phyloP scores from a whole-genome alignment of 1,139 yeast genomes.

The Sugiyamaella pinicola region DNA sequence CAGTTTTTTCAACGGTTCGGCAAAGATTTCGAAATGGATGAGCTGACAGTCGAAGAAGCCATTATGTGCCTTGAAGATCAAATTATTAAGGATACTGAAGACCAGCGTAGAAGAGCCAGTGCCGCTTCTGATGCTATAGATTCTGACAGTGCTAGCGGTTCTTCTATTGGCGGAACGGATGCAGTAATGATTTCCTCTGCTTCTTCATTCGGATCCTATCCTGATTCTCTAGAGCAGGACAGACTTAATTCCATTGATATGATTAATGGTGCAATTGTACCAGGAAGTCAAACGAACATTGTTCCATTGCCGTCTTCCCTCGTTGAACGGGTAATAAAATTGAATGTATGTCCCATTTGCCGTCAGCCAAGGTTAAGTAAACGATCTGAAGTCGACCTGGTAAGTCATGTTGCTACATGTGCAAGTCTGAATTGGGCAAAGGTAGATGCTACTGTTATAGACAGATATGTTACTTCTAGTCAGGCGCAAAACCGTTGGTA shows the following conservation, averaged over 20 bases:
- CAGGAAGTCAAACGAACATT: constrained; percentile 25
- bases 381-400: constrained; percentile 64
- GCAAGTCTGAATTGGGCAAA: constrained; percentile 76
- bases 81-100: constrained; percentile 36
- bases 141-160: not conserved
- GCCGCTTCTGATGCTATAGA: constrained; percentile 21
- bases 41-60: constrained; percentile 58
- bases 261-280: constrained; percentile 1
- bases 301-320: constrained; percentile 15
- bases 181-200: not conserved
- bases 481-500: constrained; percentile 91
- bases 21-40: constrained; percentile 55
- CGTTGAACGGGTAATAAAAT: constrained; percentile 52
- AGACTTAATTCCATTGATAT: not conserved
- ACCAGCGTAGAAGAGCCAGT: constrained; percentile 24
- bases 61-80: constrained; percentile 55
- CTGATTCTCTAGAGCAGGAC: not conserved
- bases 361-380: constrained; percentile 59
- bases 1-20: constrained; percentile 50
- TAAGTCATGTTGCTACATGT: constrained; percentile 87
- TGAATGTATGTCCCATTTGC: constrained; percentile 80
- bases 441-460: constrained; percentile 63
- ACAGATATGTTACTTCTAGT: constrained; percentile 75
- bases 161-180: not conserved
- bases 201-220: not conserved